Evolutionary conservation across 2,329 filamentous ascomycete genomes (phyloP).

Genomic region (Microdochium bolleyi): DNA sequence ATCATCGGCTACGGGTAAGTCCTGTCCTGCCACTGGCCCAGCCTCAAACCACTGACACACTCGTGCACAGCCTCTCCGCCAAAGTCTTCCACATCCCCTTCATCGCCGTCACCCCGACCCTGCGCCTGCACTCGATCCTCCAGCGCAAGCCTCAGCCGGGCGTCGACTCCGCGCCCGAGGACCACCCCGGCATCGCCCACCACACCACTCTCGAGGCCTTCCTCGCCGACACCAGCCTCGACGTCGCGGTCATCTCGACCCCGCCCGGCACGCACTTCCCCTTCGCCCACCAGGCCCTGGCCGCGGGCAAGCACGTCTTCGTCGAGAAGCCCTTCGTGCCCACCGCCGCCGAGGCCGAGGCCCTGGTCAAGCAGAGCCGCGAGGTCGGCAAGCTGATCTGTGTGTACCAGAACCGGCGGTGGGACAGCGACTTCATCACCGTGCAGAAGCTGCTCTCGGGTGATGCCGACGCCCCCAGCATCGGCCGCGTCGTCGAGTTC

Average conservation of each 20-base stretch:
- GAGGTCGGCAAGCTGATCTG: constrained; percentile 45
- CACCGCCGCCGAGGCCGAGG: constrained; percentile 57
- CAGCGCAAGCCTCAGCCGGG: constrained; percentile 62
- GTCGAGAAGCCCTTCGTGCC: constrained; percentile 81
- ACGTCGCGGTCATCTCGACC: constrained; percentile 65
- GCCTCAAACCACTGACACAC: neutral
- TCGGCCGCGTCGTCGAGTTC: constrained; percentile 70
- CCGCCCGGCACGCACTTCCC: constrained; percentile 64
- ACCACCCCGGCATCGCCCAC: constrained; percentile 58
- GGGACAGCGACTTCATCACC: constrained; percentile 71
- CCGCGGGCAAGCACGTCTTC: constrained; percentile 68
- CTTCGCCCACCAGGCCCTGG: constrained; percentile 56
- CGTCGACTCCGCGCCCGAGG: constrained; percentile 57
- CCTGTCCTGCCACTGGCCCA: neutral
- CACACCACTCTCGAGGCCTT: constrained; percentile 56
- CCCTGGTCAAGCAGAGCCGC: constrained; percentile 49
- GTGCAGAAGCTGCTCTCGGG: constrained; percentile 53
- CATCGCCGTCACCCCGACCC: constrained; percentile 52
- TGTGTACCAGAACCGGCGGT: constrained; percentile 72
- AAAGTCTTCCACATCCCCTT: constrained; percentile 83
- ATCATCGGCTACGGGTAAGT: constrained; percentile 43
- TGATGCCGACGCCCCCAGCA: constrained; percentile 25
- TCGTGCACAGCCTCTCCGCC: constrained; percentile 44
- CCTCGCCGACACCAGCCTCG: constrained; percentile 55
- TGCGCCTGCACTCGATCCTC: constrained; percentile 67